phyloP scores from a whole-genome alignment of 352 stramenopile genomes.

The Phytopythium chamaehyphon region DNA sequence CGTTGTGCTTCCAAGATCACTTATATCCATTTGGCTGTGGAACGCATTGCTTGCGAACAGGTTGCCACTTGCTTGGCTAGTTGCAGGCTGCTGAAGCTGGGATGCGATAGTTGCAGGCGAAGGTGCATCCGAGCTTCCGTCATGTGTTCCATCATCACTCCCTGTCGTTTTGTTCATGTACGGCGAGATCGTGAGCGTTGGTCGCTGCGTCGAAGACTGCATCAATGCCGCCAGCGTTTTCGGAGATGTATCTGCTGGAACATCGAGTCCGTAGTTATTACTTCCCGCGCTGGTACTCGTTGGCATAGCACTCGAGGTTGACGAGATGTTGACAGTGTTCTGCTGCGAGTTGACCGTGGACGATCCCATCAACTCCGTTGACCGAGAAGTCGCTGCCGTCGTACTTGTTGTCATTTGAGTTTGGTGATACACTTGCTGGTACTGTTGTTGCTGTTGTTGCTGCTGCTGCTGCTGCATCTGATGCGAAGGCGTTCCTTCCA shows the following conservation, averaged over 20 bases:
- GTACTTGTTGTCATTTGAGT: constrained; percentile 10
- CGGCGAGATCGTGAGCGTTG: constrained; percentile 60
- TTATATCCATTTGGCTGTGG: constrained; percentile 65
- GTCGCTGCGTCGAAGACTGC: constrained; percentile 31
- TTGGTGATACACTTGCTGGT: constrained; percentile 35
- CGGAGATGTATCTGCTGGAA: constrained; percentile 26
- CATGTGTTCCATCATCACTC: constrained; percentile 20
- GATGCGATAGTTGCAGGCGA: constrained; percentile 6
- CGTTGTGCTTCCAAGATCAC: constrained; percentile 12
- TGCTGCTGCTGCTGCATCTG: constrained; percentile 33
- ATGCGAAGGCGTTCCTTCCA: constrained; percentile 35
- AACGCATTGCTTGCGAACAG: constrained; percentile 74
- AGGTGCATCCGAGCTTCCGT: not conserved
- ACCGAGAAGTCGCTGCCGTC: not conserved
- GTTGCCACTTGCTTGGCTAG: constrained; percentile 29
- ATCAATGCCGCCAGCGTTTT: constrained; percentile 32
- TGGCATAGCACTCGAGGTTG: constrained; percentile 9
- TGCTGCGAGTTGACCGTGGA: constrained; percentile 24
- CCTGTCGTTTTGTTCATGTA: constrained; percentile 68
- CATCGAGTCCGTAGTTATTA: constrained; percentile 4
- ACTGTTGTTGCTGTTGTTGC: constrained; percentile 31
- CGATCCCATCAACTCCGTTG: constrained; percentile 10
- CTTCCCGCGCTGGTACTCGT: not conserved
- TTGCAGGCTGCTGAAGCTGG: constrained; percentile 17
- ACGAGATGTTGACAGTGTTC: constrained; percentile 34